Conservation (phyloP, 306 rosid genomes). For the Cyclanthera cordifolia region DNA sequence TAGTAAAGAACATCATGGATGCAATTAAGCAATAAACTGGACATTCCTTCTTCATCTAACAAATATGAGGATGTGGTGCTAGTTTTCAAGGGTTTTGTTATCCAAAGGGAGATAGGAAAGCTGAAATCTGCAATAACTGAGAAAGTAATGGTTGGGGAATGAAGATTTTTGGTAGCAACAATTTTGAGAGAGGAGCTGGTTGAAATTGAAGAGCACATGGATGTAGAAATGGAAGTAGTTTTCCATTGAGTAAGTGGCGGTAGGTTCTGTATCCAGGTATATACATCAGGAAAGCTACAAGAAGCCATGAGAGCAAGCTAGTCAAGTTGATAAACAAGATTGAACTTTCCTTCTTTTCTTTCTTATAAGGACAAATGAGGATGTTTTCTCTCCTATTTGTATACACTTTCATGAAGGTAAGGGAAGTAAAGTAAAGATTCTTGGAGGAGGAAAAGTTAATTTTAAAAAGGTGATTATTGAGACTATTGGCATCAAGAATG, state of each 20-base stretch:
- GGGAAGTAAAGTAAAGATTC: conserved; percentile 24
- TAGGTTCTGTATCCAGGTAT: conserved; percentile 63
- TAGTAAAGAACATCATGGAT: conserved; percentile 57
- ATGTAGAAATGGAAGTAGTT: conserved; percentile 34
- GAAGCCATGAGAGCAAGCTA: conserved; percentile 41
- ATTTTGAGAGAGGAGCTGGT: conserved; percentile 67
- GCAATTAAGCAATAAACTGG: conserved; percentile 45
- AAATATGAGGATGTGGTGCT: conserved; percentile 17
- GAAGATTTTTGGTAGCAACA: conserved; percentile 37
- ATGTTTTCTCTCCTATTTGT: conserved; percentile 9
- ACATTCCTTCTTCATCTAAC: conserved; percentile 30
- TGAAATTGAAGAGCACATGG: conserved; percentile 37
- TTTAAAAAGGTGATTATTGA: conserved; percentile 18
- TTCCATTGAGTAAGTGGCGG: conserved; percentile 68
- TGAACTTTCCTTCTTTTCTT: neutral
- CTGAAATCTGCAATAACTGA: conserved; percentile 50
- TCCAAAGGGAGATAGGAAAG: conserved; percentile 68
- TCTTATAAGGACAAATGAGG: neutral
- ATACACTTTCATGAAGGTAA: conserved; percentile 16
- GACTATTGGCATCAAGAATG: conserved; percentile 12
- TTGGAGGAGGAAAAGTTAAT: conserved; percentile 30
- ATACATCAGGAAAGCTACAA: conserved; percentile 45
- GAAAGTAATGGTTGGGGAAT: conserved; percentile 30
- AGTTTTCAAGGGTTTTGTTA: conserved; percentile 47
- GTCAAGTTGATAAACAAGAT: conserved; percentile 6